Evolutionary conservation across 129 eudicot species (phyloP), one percentile per base, ranked within the genome.

Genomic region (Lactuca saligna): DNA sequence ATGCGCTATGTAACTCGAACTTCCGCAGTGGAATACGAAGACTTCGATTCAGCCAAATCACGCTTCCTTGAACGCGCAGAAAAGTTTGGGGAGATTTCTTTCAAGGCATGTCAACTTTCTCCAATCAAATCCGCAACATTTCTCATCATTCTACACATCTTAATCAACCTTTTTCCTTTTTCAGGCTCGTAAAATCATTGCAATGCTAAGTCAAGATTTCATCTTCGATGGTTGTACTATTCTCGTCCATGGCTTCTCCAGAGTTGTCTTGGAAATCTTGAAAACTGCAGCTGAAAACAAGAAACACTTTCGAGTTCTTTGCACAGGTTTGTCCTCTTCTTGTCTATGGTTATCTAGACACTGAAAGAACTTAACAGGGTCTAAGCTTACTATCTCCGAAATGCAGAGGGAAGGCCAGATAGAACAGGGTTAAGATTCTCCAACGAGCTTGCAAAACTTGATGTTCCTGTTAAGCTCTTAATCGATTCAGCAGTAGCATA

Each of bases 21-120:
- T 48, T 84, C 98, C 53, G 97, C 98, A 42, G 72, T 89, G 58
- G 97, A 93, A 70, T 85, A 89, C 50, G 98, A 93, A 75, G 95
- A 89, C 76, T 93, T 93, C 70, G 79, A 74, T 79, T 87, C 97
- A 34, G 97, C 98, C 10, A 93, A 84, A 82, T 85, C 96, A 41
- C 95, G 98, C 66, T 88, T 93, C 58, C 88, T 89, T 72, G 98
- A 93, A 79, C 97, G 98, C 64, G 98, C 98, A 68, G 98, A 93
- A 85, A 89, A 87, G 85, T 93, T 93, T 74, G 98, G 98, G 56
- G 95, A 93, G 65, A 93, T 89, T 79, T 93, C 98, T 67, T 76
- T 85, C 56, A 93, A 87, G 97, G 98, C 85, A 56, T 56, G 81
- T 42, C 63, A 51, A 9, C 2, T 4, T 57, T 69, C 35, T 15